Conservation (phyloP, 768 basidiomycete genomes). For the Dentipellis fragilis region DNA sequence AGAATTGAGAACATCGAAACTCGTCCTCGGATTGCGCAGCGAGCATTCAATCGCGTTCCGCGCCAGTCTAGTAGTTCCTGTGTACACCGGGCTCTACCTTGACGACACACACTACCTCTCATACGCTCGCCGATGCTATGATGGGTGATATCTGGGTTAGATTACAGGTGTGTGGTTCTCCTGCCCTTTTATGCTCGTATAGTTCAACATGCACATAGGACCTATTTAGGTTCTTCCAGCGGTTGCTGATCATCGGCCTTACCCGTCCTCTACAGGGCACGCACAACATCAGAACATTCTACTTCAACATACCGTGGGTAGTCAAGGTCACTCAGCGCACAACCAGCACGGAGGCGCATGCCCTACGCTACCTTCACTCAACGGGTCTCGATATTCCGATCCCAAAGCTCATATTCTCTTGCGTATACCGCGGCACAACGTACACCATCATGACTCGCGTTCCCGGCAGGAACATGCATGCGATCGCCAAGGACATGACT, state of each 20-base stretch:
- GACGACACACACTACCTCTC: too few species aligned
- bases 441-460: background rate
- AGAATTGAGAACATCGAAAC: too few species aligned
- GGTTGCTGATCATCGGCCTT: background rate
- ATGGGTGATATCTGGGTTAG: background rate
- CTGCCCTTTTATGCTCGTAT: background rate
- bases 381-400: background rate
- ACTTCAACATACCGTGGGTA: background rate
- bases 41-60: too few species aligned
- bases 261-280: background rate
- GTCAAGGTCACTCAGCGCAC: background rate
- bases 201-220: background rate
- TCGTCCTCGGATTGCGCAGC: too few species aligned
- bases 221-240: background rate
- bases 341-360: background rate
- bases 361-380: background rate
- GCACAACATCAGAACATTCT: background rate
- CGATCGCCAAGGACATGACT: background rate
- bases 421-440: background rate
- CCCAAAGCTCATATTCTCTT: background rate
- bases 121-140: background rate
- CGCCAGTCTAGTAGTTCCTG: too few species aligned
- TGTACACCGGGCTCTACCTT: too few species aligned
- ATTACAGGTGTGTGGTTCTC: background rate
- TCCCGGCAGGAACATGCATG: background rate